Evolutionary conservation across 2,329 filamentous ascomycete species (phyloP), one percentile per base, ranked within the genome.

Genomic region (Dactylellina cionopaga): DNA sequence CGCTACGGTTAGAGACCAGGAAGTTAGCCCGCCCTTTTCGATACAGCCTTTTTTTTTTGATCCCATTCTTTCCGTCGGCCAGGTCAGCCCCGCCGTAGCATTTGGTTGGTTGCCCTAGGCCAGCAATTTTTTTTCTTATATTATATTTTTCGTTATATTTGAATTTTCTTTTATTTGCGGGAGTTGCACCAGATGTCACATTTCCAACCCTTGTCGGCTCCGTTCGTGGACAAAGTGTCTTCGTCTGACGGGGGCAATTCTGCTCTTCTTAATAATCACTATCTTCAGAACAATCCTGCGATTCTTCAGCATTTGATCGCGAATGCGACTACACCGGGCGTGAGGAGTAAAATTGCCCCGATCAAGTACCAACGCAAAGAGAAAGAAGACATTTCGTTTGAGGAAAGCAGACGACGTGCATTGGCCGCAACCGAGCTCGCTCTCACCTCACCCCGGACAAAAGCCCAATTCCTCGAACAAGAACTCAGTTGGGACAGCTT

Each of bases 191-290:
- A 72, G 39, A 74, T 74, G 69, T 74, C 69, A 68, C 69, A 74
- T 68, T 74, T 74, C 58, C 69, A 74, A 68, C 68, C 69, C 69
- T 59, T 74, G 69, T 74, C 69, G 56, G 69, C 69, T 51, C 69
- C 69, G 39, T 74, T 74, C 69, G 69, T 74, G 56, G 69, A 74
- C 63, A 72, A 68, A 66, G 58, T 64, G 63, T 68, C 69, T 74
- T 68, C 62, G 62, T 74, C 69, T 74, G 69, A 66, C 69, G 68
- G 68, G 49, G 64, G 51, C 68, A 59, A 29, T 54, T 63, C 62
- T 62, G 58, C 24, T 66, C 49, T 56, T 62, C 17, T 54, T 19
- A 74, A 62, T 51, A 66, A 66, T 68, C 69, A 68, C 44, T 68
- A 74, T 35, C 46, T 68, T 46, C 69, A 68, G 49, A 66, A 68